A percentile compares a stretch with the other conserved stretches of the same genome.
Conservation (phyloP, 225 moss, liverwort and hornwort species). For the Pseudoscleropodium purum region DNA sequence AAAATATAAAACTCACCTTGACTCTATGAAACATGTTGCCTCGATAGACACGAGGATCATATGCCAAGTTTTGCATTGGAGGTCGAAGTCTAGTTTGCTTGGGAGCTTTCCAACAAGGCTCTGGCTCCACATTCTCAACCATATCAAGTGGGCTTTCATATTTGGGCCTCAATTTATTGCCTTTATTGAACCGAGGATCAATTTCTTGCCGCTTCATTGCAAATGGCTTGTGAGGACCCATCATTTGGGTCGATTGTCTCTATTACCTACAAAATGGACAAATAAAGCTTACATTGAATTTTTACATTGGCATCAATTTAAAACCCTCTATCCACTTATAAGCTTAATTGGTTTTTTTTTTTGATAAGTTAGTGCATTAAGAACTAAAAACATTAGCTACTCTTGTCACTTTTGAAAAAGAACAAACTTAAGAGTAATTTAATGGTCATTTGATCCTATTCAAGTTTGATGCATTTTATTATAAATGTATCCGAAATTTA, state of each 20-base stretch:
- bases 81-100: slow-evolving; percentile 29
- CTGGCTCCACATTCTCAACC: not conserved
- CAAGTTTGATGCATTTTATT: not conserved
- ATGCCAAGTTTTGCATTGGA: slow-evolving; percentile 51
- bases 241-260: not conserved
- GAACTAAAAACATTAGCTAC: not conserved
- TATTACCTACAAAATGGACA: not conserved
- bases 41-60: slow-evolving; percentile 33
- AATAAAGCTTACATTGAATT: not conserved
- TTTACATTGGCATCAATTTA: not conserved
- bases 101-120: slow-evolving; percentile 14
- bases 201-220: slow-evolving; percentile 17
- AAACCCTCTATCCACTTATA: not conserved
- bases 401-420: rapidly evolving
- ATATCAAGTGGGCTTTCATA: slow-evolving; percentile 41
- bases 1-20: not conserved
- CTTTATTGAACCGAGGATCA: slow-evolving; percentile 35
- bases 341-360: not conserved
- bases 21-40: slow-evolving; percentile 24
- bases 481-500: no score
- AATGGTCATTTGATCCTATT: no score
- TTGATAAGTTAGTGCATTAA: not conserved
- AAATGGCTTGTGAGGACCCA: not conserved
- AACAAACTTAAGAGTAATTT: not conserved
- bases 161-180: slow-evolving; percentile 41